Evolutionary conservation across 495 filamentous ascomycete genomes (phyloP), one percentile per base, ranked within the genome.

Genomic region (Hypoxylon trugodes): DNA sequence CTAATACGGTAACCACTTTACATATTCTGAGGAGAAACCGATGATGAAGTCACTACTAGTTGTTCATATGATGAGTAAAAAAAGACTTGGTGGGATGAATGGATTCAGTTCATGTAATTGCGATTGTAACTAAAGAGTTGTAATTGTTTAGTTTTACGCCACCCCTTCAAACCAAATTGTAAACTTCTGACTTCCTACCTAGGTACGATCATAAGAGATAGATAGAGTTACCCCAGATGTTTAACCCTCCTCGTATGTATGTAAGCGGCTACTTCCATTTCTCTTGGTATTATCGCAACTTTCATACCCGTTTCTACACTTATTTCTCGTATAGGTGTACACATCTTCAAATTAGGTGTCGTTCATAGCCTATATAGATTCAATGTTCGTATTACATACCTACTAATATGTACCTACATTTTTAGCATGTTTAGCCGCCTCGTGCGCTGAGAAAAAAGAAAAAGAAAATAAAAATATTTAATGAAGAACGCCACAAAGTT

Each of bases 401-500:
- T 16, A 2, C 4, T 30, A 18, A 16, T 15, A n/a, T 32, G 4
- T 13, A 28, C 10, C 7, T 21, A 19, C n/a, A 26, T 47, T 30
- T 28, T 60, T 54, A 46, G 40, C 36, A 55, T 48, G 41, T 51
- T 25, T 53, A 64, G 47, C 54, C 55, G 69, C 56, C 42, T 35
- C 24, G 46, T 53, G 51, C 53, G 66, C 51, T 59, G 52, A 67
- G 67, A 59, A 30, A 24, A 35, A 5, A 52, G 52, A 49, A 30
- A 24, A 35, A 5, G 48, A 56, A 49, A 16, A 4, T n/a, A 18
- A 42, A 25, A 46, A 26, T 37, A 40, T 65, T 67, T 59, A 67
- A 54, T 46, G 32, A 60, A 49, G 45, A 66, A 68, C 54, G 67
- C 69, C 67, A 70, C 54, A 66, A 53, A 16, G 12, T 35, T 55